phyloP scores from a whole-genome alignment of 2,329 filamentous ascomycete species.

The Ascochyta pisi region DNA sequence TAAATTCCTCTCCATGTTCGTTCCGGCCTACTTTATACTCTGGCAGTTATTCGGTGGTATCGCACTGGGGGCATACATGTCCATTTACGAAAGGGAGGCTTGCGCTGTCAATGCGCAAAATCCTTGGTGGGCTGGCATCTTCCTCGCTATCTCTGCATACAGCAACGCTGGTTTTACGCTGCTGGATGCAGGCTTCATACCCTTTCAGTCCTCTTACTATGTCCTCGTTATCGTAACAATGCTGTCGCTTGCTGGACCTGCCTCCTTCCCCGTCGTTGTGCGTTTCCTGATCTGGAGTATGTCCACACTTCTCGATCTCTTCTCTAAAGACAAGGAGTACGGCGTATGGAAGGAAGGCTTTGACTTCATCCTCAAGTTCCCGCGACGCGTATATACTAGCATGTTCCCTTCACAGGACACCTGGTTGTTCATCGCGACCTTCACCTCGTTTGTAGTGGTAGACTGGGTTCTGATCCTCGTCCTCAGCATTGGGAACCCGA shows the following conservation, averaged over 20 bases:
- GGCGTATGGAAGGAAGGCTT: slow-evolving; percentile 33
- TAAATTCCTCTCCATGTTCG: slow-evolving; percentile 30
- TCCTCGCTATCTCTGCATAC: slow-evolving; percentile 30
- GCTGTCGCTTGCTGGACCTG: slow-evolving; percentile 28
- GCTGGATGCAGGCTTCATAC: slow-evolving; percentile 28
- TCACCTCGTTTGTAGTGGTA: slow-evolving; percentile 25
- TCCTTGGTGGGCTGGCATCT: slow-evolving; percentile 25
- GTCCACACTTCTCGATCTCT: slow-evolving; percentile 25
- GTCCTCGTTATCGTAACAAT: slow-evolving; percentile 27
- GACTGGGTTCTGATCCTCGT: slow-evolving; percentile 31
- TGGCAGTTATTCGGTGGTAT: slow-evolving; percentile 31
- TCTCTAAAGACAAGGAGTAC: slow-evolving; percentile 28
- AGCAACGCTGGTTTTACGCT: slow-evolving; percentile 30
- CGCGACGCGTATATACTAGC: slow-evolving; percentile 28
- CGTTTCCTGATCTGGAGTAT: slow-evolving; percentile 30
- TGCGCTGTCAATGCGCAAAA: slow-evolving; percentile 29
- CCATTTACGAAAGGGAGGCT: slow-evolving; percentile 26
- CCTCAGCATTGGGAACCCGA: slow-evolving; percentile 30
- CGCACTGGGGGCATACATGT: slow-evolving; percentile 30
- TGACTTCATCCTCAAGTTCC: slow-evolving; percentile 30
- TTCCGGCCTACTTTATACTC: slow-evolving; percentile 27
- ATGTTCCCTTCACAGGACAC: slow-evolving; percentile 32
- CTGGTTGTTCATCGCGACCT: slow-evolving; percentile 29
- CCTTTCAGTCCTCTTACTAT: slow-evolving; percentile 30
- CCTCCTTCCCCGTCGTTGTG: slow-evolving; percentile 27